Conservation (phyloP, 2,329 filamentous ascomycete genomes). For the Beauveria sp. region DNA sequence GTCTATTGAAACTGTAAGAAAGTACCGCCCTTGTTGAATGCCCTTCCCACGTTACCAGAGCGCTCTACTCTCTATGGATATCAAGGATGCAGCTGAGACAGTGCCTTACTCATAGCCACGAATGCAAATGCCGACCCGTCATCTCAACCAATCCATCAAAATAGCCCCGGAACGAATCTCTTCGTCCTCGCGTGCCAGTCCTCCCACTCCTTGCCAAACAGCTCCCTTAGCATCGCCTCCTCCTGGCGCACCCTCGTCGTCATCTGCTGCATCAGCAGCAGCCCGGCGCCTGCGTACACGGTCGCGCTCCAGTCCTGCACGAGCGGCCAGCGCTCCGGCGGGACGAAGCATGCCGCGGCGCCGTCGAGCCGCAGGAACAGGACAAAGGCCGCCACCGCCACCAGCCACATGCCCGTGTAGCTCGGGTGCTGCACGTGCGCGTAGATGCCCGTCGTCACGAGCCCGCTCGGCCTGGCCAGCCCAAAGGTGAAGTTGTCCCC, state of each 20-base stretch:
- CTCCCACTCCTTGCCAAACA: constrained; percentile 10
- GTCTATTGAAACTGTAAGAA: too few species aligned
- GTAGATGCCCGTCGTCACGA: constrained; percentile 42
- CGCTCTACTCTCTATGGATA: background rate
- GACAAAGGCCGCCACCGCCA: constrained; percentile 24
- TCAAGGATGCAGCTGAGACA: background rate
- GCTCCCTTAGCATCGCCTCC: constrained; percentile 9
- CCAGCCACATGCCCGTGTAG: constrained; percentile 35
- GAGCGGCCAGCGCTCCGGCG: background rate
- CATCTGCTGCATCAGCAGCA: background rate
- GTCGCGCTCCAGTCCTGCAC: background rate
- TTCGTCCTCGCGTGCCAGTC: constrained; percentile 2
- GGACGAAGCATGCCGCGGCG: background rate
- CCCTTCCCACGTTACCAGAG: background rate
- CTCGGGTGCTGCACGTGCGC: constrained; percentile 44
- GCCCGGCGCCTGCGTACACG: background rate
- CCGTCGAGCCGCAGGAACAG: constrained; percentile 25
- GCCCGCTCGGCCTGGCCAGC: constrained; percentile 35
- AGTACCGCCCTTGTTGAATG: too few species aligned
- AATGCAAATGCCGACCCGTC: background rate
- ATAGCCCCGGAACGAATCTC: background rate
- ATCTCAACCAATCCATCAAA: background rate
- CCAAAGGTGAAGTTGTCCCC: constrained; percentile 47
- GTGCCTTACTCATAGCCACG: background rate
- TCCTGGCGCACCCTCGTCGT: background rate